A percentile compares a stretch with the other conserved stretches of the same genome.
These are phyloP conservation scores for Sanghuangporus weigelae DNA, from an alignment of 1,284 basidiomycete species.

Conservation along the genomic window DNA sequence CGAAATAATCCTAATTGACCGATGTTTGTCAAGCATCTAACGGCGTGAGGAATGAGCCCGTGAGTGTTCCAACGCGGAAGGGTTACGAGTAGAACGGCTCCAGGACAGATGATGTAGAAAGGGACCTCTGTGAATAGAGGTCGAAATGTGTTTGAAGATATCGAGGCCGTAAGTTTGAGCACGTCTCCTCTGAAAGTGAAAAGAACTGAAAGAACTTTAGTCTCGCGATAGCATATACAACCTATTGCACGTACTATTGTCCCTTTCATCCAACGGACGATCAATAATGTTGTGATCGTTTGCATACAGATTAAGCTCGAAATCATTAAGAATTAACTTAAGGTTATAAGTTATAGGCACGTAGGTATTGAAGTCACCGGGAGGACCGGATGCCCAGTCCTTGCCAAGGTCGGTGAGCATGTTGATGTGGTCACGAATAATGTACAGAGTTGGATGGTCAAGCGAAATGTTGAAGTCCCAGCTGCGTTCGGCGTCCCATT, in stretches of 20 bases:
- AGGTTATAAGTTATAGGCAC: constrained; percentile 77
- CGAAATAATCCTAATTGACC: constrained; percentile 54
- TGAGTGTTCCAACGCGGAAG: constrained; percentile 89
- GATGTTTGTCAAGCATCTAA: constrained; percentile 44
- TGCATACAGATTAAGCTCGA: constrained; percentile 75
- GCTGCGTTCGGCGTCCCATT: constrained; percentile 65
- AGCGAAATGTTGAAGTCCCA: constrained; percentile 76
- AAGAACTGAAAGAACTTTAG: constrained; percentile 47
- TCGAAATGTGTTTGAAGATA: constrained; percentile 70
- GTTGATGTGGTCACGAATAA: constrained; percentile 88
- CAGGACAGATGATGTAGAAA: constrained; percentile 60
- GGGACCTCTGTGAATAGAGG: constrained; percentile 66
- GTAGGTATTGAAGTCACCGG: constrained; percentile 74
- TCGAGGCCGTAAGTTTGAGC: constrained; percentile 46
- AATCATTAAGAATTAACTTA: constrained; percentile 68
- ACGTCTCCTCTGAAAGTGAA: constrained; percentile 59
- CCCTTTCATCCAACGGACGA: constrained; percentile 69
- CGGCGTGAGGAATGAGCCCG: constrained; percentile 49
- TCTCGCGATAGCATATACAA: neutral
- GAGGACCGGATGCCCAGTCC: constrained; percentile 84
- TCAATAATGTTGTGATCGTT: constrained; percentile 97
- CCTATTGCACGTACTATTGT: constrained; percentile 58
- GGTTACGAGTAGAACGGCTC: constrained; percentile 53
- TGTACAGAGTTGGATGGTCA: constrained; percentile 64
- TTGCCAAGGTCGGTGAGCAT: constrained; percentile 85